Percentiles rank a stretch among this genome's conserved stretches.
These are phyloP conservation scores for Marasmius fiardii DNA, from an alignment of 1,284 basidiomycete species.

Conservation along the genomic window DNA sequence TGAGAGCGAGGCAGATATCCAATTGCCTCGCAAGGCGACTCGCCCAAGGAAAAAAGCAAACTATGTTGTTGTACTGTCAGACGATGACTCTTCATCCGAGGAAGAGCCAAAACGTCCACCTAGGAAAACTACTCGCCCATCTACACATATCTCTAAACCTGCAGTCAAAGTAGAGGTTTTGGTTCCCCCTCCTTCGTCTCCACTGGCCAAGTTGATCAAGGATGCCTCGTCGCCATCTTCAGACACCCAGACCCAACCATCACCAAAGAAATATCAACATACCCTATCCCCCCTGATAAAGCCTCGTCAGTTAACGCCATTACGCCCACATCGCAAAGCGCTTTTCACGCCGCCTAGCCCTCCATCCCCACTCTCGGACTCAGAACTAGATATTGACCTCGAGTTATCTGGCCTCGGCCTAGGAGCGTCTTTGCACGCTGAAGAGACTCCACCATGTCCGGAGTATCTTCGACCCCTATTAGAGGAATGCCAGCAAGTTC, in stretches of 20 bases:
- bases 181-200: slow-evolving; percentile 31
- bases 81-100: slow-evolving; percentile 38
- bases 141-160: slow-evolving; percentile 1
- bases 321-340: slow-evolving; percentile 40
- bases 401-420: slow-evolving; percentile 47
- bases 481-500: slow-evolving; percentile 60
- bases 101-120: slow-evolving; percentile 11
- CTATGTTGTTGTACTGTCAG: slow-evolving; percentile 35
- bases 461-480: slow-evolving; percentile 58
- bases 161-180: slow-evolving; percentile 29
- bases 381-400: slow-evolving; percentile 53
- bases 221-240: slow-evolving; percentile 4
- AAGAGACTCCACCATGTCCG: slow-evolving; percentile 29
- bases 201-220: slow-evolving; percentile 9
- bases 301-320: slow-evolving; percentile 63
- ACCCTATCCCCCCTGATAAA: slow-evolving; percentile 33
- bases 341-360: slow-evolving; percentile 40
- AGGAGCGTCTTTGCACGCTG: slow-evolving; percentile 14
- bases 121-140: slow-evolving; percentile 9
- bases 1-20: background rate
- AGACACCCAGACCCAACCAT: background rate
- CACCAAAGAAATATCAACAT: slow-evolving; percentile 9
- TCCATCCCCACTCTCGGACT: slow-evolving; percentile 48
- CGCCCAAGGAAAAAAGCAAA: slow-evolving; percentile 18
- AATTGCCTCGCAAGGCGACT: slow-evolving; percentile 8